phyloP scores from a whole-genome alignment of 2,329 filamentous ascomycete genomes.

The Dactylonectria macrodidyma region DNA sequence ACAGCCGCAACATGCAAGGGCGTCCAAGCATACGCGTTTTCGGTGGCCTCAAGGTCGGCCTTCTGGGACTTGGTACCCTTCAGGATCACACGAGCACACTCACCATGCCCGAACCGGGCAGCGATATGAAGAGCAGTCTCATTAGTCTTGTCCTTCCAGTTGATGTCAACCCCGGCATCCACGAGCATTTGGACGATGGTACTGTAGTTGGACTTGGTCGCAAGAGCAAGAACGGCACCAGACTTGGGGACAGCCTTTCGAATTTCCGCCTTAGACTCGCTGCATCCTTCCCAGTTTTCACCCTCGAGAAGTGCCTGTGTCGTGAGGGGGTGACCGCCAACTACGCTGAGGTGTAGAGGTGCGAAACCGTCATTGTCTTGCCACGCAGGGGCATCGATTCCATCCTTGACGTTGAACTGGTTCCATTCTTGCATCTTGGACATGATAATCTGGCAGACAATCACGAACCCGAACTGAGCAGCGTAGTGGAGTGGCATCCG shows the following conservation, averaged over 20 bases:
- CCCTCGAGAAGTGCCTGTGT: constrained; percentile 85
- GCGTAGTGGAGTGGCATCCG: constrained; percentile 93
- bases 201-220: constrained; percentile 89
- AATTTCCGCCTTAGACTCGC: constrained; percentile 73
- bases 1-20: constrained; percentile 95
- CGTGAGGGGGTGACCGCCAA: constrained; percentile 90
- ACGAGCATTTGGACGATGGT: constrained; percentile 90
- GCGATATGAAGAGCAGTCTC: constrained; percentile 95
- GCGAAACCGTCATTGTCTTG: constrained; percentile 94
- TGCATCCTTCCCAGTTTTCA: constrained; percentile 81
- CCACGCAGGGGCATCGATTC: constrained; percentile 90
- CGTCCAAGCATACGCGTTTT: constrained; percentile 93
- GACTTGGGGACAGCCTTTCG: constrained; percentile 84
- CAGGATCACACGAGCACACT: constrained; percentile 84
- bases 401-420: constrained; percentile 86
- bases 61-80: constrained; percentile 79
- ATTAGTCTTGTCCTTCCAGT: constrained; percentile 90
- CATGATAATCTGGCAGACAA: constrained; percentile 91
- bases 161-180: constrained; percentile 91
- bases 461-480: constrained; percentile 93
- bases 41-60: constrained; percentile 81
- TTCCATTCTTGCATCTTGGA: constrained; percentile 91
- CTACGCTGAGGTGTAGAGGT: constrained; percentile 91
- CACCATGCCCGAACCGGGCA: constrained; percentile 86
- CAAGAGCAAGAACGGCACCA: constrained; percentile 88